Percentiles rank a stretch among this genome's conserved stretches.
Conservation (phyloP, 352 stramenopile species). For the Pilasporangium apinafurcum region DNA sequence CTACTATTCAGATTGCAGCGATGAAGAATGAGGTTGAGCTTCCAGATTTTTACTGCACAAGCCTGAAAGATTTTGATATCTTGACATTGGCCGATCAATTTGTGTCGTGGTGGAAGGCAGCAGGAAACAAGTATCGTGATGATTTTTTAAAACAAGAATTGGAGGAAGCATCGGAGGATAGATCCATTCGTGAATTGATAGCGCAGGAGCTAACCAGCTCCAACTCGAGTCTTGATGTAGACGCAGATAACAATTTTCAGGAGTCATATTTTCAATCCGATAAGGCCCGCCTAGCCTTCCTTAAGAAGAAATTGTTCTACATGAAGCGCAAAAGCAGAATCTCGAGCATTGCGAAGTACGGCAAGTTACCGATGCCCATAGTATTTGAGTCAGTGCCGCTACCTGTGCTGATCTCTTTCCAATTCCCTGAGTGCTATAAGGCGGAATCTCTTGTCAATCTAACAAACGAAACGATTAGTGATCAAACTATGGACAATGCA, state of each 20-base stretch:
- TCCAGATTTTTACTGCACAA: slow-evolving; percentile 30
- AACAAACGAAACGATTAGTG: background rate
- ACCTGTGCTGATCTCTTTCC: slow-evolving; percentile 20
- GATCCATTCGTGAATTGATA: slow-evolving; percentile 26
- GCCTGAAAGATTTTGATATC: slow-evolving; percentile 36
- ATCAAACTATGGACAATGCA: slow-evolving; percentile 10
- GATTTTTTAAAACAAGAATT: slow-evolving; percentile 47
- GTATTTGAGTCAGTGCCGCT: slow-evolving; percentile 33
- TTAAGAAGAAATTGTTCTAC: slow-evolving; percentile 46
- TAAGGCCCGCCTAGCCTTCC: slow-evolving; percentile 27
- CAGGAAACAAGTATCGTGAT: slow-evolving; percentile 37
- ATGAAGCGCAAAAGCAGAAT: slow-evolving; percentile 32
- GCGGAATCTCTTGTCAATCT: no score
- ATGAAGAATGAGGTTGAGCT: slow-evolving; percentile 51
- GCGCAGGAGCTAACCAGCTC: slow-evolving; percentile 5
- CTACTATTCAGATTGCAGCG: slow-evolving; percentile 49
- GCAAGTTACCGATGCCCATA: slow-evolving; percentile 34
- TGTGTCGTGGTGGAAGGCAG: slow-evolving; percentile 45
- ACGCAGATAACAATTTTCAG: slow-evolving; percentile 34
- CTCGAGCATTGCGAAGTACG: slow-evolving; percentile 28
- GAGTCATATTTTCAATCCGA: slow-evolving; percentile 42
- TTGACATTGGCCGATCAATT: slow-evolving; percentile 40
- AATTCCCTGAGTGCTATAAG: slow-evolving; percentile 23
- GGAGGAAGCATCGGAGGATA: slow-evolving; percentile 29
- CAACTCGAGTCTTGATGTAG: no score